Base-by-base conservation (phyloP, 768 basidiomycete species). In the Lactarius sp. region DNA sequence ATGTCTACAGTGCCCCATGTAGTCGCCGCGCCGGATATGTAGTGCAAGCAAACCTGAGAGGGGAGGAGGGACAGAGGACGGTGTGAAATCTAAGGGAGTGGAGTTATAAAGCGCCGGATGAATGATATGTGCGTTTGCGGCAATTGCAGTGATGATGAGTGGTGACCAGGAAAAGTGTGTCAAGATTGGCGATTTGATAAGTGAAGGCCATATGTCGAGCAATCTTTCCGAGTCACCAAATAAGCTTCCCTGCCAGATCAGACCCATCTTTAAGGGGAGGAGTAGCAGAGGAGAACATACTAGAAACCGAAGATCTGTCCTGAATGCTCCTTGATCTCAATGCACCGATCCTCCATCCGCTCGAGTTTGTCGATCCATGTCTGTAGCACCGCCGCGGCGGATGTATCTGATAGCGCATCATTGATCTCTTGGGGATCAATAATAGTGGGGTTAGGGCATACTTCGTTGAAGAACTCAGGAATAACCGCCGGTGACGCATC, bases 21-120 rank as follows among this genome's bases (percentile, higher is more conserved):
- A 83, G 71, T 83, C 82, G 3, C 82, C 82, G 36, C 81, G 75
- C 7, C 82, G 80, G 46, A 83, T 72, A 65, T 83, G 82, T 16
- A 83, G 68, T 16, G 73, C 79, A 13, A 83, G 73, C 0, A 81
- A 71, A 20, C 80, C 78, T 9, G 72, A 58, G 34, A 80, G 71
- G 6, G 70, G 67, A 34, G 72, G 31, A 18, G 70, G 62, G 46
- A 65, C 62, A n/a, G 59, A 47, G 10, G 56, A 52, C 13, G 52
- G 47, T 39, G 50, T 39, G 16, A 52, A 63, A 31, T 44, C 56
- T 0, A 59, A 50, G 18, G 52, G 20, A n/a, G 63, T 46, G 49
- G 18, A 44, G 39, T 61, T 62, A 16, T 59, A 61, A 4, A 59
- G 36, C 20, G 49, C 20, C 53, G 36, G 67, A 61, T 54, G 56